Evolutionary conservation across 2,329 filamentous ascomycete species (phyloP).

Genomic region (Clonostachys byssicola): DNA sequence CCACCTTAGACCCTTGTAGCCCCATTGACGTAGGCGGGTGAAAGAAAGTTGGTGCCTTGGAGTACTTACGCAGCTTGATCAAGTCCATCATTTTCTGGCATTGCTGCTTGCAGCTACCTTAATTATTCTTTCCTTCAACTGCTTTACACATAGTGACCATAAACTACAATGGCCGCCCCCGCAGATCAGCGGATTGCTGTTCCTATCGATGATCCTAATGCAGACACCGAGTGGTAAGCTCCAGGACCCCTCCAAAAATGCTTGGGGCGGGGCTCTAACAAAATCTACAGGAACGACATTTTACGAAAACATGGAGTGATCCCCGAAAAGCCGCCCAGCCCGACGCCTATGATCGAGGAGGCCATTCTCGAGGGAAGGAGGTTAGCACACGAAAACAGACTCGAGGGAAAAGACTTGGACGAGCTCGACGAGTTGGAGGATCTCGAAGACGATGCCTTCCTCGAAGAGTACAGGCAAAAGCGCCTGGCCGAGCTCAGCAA

Average conservation of each 20-base stretch:
- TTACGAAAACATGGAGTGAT: slow-evolving; percentile 95
- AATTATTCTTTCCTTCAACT: neutral
- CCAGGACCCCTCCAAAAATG: slow-evolving; percentile 8
- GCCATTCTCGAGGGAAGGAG: slow-evolving; percentile 79
- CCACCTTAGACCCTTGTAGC: too few species aligned
- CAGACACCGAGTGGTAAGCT: slow-evolving; percentile 90
- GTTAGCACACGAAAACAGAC: slow-evolving; percentile 83
- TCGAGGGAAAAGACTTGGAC: slow-evolving; percentile 92
- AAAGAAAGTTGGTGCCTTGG: too few species aligned
- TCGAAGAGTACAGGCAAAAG: slow-evolving; percentile 83
- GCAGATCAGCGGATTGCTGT: slow-evolving; percentile 66
- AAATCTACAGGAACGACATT: slow-evolving; percentile 80
- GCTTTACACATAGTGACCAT: neutral
- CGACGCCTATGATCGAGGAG: slow-evolving; percentile 94
- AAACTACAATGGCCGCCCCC: slow-evolving; percentile 51
- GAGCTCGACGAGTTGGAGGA: slow-evolving; percentile 93
- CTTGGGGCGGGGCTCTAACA: slow-evolving; percentile 12
- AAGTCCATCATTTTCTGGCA: too few species aligned
- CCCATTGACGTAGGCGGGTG: too few species aligned
- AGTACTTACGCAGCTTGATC: too few species aligned
- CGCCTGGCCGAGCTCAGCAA: slow-evolving; percentile 77
- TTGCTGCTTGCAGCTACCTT: neutral
- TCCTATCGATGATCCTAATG: slow-evolving; percentile 90
- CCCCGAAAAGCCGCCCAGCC: slow-evolving; percentile 94
- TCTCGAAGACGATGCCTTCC: slow-evolving; percentile 87